Conservation (phyloP, 2,329 filamentous ascomycete species). For the Sporothrix pseudoabietina region DNA sequence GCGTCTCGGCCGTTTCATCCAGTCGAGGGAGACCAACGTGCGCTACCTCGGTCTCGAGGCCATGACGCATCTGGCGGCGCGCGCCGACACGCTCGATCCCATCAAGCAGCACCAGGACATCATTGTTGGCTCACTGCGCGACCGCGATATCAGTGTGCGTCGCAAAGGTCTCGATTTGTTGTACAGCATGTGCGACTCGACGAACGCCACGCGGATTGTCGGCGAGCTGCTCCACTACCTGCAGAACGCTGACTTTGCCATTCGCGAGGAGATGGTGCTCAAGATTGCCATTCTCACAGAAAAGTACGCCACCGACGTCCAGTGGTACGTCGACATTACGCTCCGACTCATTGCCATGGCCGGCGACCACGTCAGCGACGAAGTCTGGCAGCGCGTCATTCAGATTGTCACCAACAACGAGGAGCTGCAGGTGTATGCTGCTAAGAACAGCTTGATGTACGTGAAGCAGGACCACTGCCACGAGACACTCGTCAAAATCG, state of each 20-base stretch:
- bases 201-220: conserved; percentile 92
- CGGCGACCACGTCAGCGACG: conserved; percentile 96
- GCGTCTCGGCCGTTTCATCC: conserved; percentile 90
- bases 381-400: conserved; percentile 98
- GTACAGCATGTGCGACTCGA: conserved; percentile 98
- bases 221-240: conserved; percentile 91
- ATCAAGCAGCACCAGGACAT: conserved; percentile 98
- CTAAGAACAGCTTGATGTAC: conserved; percentile 89
- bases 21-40: conserved; percentile 95
- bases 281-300: conserved; percentile 98
- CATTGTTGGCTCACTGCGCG: conserved; percentile 89
- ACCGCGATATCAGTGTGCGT: conserved; percentile 94
- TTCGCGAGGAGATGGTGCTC: conserved; percentile 97
- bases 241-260: conserved; percentile 95
- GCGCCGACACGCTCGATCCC: conserved; percentile 89
- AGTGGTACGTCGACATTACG: conserved; percentile 99
- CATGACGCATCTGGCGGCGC: conserved; percentile 95
- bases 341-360: conserved; percentile 93
- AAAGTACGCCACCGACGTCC: conserved; percentile 96
- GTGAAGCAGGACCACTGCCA: conserved; percentile 92
- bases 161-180: conserved; percentile 93
- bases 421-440: conserved; percentile 93
- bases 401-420: conserved; percentile 99
- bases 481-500: conserved; percentile 97
- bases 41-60: conserved; percentile 94